These are phyloP conservation scores for Stagonosporopsis tanaceti DNA, from an alignment of 2,329 filamentous ascomycete genomes.

Conservation along the genomic window DNA sequence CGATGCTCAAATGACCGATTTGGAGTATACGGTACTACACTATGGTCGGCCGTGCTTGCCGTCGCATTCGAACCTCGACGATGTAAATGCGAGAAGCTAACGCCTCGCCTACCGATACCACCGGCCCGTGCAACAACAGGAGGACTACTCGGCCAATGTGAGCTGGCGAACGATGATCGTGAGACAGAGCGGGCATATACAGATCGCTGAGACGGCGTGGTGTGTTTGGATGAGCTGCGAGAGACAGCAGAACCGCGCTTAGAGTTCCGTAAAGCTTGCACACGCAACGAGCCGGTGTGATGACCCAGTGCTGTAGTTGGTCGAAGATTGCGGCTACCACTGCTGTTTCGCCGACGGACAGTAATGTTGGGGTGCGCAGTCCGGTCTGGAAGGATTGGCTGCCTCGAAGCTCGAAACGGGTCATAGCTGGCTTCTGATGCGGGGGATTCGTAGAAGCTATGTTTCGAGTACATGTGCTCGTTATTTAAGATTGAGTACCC, in stretches of 20 bases:
- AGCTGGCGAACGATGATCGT: slow-evolving; percentile 56
- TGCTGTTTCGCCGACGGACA: slow-evolving; percentile 64
- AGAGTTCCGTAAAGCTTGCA: slow-evolving; percentile 50
- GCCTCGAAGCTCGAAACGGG: slow-evolving; percentile 76
- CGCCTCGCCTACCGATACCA: slow-evolving; percentile 65
- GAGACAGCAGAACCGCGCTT: slow-evolving; percentile 43
- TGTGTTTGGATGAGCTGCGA: slow-evolving; percentile 43
- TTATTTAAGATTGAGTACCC: slow-evolving; percentile 66
- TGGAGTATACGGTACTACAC: slow-evolving; percentile 38
- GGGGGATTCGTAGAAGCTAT: slow-evolving; percentile 60
- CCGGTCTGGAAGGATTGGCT: slow-evolving; percentile 56
- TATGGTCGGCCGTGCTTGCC: slow-evolving; percentile 44
- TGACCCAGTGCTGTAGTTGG: slow-evolving; percentile 48
- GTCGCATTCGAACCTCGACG: slow-evolving; percentile 55
- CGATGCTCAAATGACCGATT: slow-evolving; percentile 40
- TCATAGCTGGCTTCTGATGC: slow-evolving; percentile 74
- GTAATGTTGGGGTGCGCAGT: slow-evolving; percentile 71
- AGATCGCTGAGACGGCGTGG: slow-evolving; percentile 39
- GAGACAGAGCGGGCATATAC: slow-evolving; percentile 39
- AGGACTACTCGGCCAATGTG: slow-evolving; percentile 57
- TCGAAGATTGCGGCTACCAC: slow-evolving; percentile 45
- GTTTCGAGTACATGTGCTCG: slow-evolving; percentile 58
- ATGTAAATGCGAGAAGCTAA: slow-evolving; percentile 67
- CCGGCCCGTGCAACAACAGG: slow-evolving; percentile 58
- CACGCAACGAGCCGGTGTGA: slow-evolving; percentile 54